Conservation (phyloP, 108 stramenopile species). For the Pseudonitzschia pungens region DNA sequence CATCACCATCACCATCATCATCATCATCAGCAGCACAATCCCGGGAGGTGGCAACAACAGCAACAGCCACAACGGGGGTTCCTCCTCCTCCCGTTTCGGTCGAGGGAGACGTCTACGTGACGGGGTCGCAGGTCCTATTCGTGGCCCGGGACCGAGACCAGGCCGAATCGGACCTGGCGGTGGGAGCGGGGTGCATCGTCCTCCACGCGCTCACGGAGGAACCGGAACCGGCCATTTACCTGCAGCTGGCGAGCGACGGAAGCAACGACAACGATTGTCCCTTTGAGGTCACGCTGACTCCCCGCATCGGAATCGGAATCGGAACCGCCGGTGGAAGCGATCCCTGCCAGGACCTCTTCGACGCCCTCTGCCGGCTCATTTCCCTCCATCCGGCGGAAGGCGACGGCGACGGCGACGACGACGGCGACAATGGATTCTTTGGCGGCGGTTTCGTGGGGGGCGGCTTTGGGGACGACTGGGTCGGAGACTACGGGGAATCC, state of each 20-base stretch:
- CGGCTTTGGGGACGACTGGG: not conserved
- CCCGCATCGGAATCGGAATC: slow-evolving; percentile 12
- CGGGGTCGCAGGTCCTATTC: slow-evolving; percentile 40
- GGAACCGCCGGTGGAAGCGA: slow-evolving; percentile 7
- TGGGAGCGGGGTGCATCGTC: slow-evolving; percentile 67
- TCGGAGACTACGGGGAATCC: not conserved
- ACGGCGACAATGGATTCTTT: not conserved
- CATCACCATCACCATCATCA: too few relatives aligned
- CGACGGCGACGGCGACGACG: slow-evolving; percentile 43
- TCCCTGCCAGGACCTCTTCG: slow-evolving; percentile 54
- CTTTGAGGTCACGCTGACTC: slow-evolving; percentile 53
- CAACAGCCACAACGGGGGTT: not conserved
- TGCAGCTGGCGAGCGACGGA: slow-evolving; percentile 21
- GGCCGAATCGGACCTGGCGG: slow-evolving; percentile 43
- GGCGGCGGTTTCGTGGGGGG: not conserved
- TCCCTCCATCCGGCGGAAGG: slow-evolving; percentile 56
- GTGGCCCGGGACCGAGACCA: slow-evolving; percentile 1
- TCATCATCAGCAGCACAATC: too few relatives aligned
- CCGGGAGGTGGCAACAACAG: too few relatives aligned
- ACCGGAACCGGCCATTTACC: slow-evolving; percentile 38
- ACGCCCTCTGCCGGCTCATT: slow-evolving; percentile 62
- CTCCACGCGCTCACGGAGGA: slow-evolving; percentile 67
- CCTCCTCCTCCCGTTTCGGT: not conserved
- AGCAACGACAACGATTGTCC: not conserved
- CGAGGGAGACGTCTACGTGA: slow-evolving; percentile 21